Evolutionary conservation across 208 protist species (phyloP), one percentile per base, ranked within the genome.

Genomic region (Leishmania turanica): DNA sequence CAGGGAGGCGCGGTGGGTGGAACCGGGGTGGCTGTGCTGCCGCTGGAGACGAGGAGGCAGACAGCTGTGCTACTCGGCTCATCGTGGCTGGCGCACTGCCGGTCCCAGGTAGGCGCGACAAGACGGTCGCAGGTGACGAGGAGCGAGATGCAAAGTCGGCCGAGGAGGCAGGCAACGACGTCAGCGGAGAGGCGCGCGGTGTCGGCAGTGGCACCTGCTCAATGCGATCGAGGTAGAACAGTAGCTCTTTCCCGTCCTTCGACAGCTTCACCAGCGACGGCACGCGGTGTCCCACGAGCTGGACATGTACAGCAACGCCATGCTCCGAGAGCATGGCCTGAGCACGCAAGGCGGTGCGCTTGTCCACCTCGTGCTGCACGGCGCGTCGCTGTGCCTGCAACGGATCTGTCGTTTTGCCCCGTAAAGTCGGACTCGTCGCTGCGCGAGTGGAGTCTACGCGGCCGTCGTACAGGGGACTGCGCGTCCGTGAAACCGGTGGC

Each of bases 191-290:
- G 58, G 71, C 4, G 47, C 62, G 17, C 37, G 78, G 60, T n/a
- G 79, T 19, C 53, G 5, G 54, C 31, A 64, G 68, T 15, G 68
- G 42, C 40, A 72, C 68, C 31, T 72, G 72, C 40, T 70, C 72
- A 17, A 88, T 7, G 13, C 80, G 79, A 76, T 91, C 81, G 17
- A 92, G 62, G 9, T 85, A 76, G 60, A 93, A 88, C 13, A 89
- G 81, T 51, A 95, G 60, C 72, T 95, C 88, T 69, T 47, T 53
- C 2, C 62, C 54, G 79, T 95, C 90, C 15, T 34, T 65, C 6
- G 89, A 91, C 58, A 93, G 69, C 62, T 79, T 84, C 70, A 89
- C 70, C 4, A 87, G 75, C 1, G 86, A 64, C 0, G 89, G 87
- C 24, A 93, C 79, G 0, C 73, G 53, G 17, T 49, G 77, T 11